Evolutionary conservation across 257 asterid species (phyloP).

Genomic region (Perilla frutescens): DNA sequence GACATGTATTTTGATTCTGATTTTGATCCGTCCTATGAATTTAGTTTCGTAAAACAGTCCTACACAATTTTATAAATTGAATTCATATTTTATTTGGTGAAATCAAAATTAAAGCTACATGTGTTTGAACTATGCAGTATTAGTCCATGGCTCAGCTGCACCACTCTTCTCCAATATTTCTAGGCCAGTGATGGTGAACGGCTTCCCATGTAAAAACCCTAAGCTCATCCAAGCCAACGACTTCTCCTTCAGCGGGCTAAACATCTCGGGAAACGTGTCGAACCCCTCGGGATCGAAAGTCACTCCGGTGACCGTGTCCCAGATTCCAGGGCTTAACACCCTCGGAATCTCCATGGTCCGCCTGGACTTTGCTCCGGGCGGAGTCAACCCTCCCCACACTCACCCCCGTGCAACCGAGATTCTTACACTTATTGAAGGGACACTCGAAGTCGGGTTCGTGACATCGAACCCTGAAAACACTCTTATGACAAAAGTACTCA

Average conservation of each 20-base stretch:
- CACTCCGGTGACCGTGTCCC: constrained; percentile 41
- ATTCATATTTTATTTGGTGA: too few species aligned
- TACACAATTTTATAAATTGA: too few species aligned
- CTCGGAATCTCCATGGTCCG: constrained; percentile 56
- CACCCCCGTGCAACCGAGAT: constrained; percentile 62
- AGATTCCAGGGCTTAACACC: constrained; percentile 57
- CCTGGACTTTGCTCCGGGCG: constrained; percentile 44
- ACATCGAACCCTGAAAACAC: constrained; percentile 47
- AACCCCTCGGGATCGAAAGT: constrained; percentile 48
- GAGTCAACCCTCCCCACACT: constrained; percentile 47
- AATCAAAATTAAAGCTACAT: too few species aligned
- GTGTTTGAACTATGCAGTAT: not conserved
- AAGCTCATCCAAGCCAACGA: constrained; percentile 36
- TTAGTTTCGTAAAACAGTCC: too few species aligned
- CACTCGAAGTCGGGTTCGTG: constrained; percentile 49
- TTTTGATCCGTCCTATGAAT: too few species aligned
- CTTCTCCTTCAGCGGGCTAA: constrained; percentile 49
- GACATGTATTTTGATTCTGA: too few species aligned
- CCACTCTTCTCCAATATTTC: constrained; percentile 10
- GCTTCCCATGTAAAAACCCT: constrained; percentile 48
- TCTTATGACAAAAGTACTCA: constrained; percentile 38
- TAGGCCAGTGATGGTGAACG: constrained; percentile 40
- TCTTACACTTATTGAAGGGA: constrained; percentile 40
- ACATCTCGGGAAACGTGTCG: constrained; percentile 36
- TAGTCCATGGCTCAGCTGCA: constrained; percentile 7